These are phyloP conservation scores for Silene vulgaris DNA, from an alignment of 179 eudicot species.

Conservation along the genomic window DNA sequence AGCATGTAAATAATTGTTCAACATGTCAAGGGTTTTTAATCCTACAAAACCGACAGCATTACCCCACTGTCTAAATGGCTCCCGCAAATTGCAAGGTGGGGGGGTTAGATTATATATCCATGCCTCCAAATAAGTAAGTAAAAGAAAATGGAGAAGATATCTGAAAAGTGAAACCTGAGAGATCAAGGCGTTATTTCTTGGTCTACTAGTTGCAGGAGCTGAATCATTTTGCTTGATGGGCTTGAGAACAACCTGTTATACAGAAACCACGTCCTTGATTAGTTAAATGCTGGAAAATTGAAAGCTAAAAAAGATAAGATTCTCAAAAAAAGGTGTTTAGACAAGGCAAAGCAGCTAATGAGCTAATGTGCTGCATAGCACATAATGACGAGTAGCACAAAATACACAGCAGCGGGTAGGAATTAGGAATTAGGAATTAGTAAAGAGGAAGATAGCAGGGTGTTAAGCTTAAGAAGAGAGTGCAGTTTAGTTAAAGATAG, in stretches of 20 bases:
- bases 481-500: not conserved
- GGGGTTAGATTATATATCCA: not conserved
- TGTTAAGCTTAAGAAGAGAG: not conserved
- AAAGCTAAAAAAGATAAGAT: not conserved
- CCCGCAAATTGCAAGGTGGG: too few species aligned
- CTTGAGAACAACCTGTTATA: constrained; percentile 51
- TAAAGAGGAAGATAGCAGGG: not conserved
- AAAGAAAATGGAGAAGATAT: not conserved
- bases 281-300: not conserved
- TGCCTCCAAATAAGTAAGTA: not conserved
- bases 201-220: constrained; percentile 45
- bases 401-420: not conserved
- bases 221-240: constrained; percentile 50
- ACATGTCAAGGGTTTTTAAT: not conserved
- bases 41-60: too few species aligned
- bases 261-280: constrained; percentile 1
- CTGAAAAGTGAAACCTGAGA: constrained; percentile 54
- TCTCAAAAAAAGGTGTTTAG: not conserved
- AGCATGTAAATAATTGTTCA: not conserved
- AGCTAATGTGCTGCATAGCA: not conserved
- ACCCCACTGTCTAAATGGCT: too few species aligned
- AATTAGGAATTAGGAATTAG: not conserved
- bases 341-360: not conserved
- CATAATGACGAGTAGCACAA: not conserved
- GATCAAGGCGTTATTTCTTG: constrained; percentile 60